phyloP scores from a whole-genome alignment of 2,329 filamentous ascomycete species.

The Curvularia spicifera region DNA sequence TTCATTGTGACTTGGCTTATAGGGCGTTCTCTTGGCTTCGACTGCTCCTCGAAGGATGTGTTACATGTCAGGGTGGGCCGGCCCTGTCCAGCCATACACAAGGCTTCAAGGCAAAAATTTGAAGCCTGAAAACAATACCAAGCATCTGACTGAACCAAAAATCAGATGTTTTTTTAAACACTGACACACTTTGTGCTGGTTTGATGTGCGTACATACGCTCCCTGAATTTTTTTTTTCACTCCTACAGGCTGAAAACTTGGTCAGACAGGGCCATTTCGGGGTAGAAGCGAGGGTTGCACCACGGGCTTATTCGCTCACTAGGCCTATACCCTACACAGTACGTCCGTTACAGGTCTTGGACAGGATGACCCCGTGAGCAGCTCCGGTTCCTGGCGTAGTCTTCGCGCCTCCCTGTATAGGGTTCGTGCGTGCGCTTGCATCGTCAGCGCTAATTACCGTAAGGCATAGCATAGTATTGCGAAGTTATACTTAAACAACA shows the following conservation, averaged over 20 bases:
- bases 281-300: constrained; percentile 8
- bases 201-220: not conserved
- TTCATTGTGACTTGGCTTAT: not conserved
- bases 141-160: not conserved
- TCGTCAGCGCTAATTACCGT: constrained; percentile 8
- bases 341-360: constrained; percentile 15
- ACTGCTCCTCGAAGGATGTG: not conserved
- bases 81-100: not conserved
- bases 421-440: not conserved
- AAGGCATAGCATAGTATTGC: not conserved
- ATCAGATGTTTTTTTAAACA: constrained; percentile 2
- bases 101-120: constrained; percentile 16
- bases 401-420: not conserved
- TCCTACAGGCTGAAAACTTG: not conserved
- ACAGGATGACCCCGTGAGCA: constrained; percentile 21
- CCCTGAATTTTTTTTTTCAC: too few relatives aligned
- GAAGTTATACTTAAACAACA: constrained; percentile 2
- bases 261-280: not conserved
- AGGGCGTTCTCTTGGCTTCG: constrained; percentile 1
- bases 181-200: not conserved
- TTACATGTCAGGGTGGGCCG: not conserved
- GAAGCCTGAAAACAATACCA: constrained; percentile 14
- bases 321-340: constrained; percentile 11
- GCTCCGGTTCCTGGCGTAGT: not conserved
- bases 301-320: constrained; percentile 12